Evolutionary conservation across 345 rosid species (phyloP).

Genomic region (Salix udensis): DNA sequence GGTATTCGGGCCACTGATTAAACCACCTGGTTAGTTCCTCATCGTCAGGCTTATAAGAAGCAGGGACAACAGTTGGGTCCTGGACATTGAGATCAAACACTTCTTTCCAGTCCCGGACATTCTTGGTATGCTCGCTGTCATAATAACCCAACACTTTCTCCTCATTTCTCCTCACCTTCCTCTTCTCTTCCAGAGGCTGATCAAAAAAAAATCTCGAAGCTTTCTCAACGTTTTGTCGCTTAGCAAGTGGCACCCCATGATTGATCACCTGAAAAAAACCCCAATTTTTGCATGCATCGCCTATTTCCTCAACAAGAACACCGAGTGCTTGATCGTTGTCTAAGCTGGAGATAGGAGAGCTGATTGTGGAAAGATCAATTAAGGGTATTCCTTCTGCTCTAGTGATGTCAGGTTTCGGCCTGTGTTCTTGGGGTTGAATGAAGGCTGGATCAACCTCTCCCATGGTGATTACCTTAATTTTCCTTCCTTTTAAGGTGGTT

Average conservation of each 20-base stretch:
- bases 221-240: constrained; percentile 8
- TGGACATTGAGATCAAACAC: constrained; percentile 31
- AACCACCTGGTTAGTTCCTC: constrained; percentile 12
- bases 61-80: constrained; percentile 19
- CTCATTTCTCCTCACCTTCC: constrained; percentile 32
- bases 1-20: constrained; percentile 30
- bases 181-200: constrained; percentile 34
- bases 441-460: constrained; percentile 28
- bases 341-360: background rate
- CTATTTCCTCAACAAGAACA: constrained; percentile 24
- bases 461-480: constrained; percentile 1
- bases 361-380: constrained; percentile 28
- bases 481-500: background rate
- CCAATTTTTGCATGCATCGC: constrained; percentile 41
- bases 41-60: constrained; percentile 23
- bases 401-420: constrained; percentile 19
- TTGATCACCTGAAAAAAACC: constrained; percentile 42
- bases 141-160: constrained; percentile 29
- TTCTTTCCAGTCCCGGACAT: constrained; percentile 57
- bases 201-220: constrained; percentile 26
- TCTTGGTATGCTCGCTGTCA: constrained; percentile 44
- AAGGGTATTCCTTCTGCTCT: constrained; percentile 33
- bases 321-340: background rate
- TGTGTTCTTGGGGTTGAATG: constrained; percentile 32
- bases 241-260: constrained; percentile 38